Evolutionary conservation across 768 basidiomycete species (phyloP), one percentile per base, ranked within the genome.

Genomic region (Boletus patriciae): DNA sequence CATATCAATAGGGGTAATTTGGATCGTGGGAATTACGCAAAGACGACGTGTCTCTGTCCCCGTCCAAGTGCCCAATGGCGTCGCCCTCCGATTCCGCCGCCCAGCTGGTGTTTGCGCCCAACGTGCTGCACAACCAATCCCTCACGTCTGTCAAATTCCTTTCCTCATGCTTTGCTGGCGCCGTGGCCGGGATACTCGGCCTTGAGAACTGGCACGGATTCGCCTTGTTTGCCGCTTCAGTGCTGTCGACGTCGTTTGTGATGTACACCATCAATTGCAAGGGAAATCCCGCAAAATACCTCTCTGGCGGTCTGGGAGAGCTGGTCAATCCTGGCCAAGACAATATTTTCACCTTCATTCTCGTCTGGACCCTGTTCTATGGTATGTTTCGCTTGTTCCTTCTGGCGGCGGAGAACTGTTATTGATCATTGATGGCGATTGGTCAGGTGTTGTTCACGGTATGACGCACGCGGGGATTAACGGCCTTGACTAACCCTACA

Each of bases 311-410:
- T 3, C 66, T 83, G 57, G 74, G 78, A 71, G 89, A 89, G 52
- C 74, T 96, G 37, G 74, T 87, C 46, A 92, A 88, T 59, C 88
- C 94, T 0, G 92, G 92, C 11, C 90, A 94, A 73, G 94, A 97
- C 72, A 94, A 93, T 61, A 76, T 87, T 18, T 92, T 93, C 66
- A 92, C 92, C 4, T 98, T 95, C 66, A 82, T 98, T 55, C 82
- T 97, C 29, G 87, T 90, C 21, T 98, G 94, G 94, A 98, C 94
- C 36, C 76, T 96, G 53, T 90, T 94, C 70, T 96, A 91, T 70
- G 94, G 91, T 92, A 64, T 57, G 88, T 74, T 15, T 23, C 33
- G 21, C 13, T 29, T 31, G 41, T 51, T 47, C 47, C 9, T 29
- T 60, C 34, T 55, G 41, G 45, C 42, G 6, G 21, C 40, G 13